Evolutionary conservation across 129 eudicot genomes (phyloP).

Genomic region (Artemisia tridentata): DNA sequence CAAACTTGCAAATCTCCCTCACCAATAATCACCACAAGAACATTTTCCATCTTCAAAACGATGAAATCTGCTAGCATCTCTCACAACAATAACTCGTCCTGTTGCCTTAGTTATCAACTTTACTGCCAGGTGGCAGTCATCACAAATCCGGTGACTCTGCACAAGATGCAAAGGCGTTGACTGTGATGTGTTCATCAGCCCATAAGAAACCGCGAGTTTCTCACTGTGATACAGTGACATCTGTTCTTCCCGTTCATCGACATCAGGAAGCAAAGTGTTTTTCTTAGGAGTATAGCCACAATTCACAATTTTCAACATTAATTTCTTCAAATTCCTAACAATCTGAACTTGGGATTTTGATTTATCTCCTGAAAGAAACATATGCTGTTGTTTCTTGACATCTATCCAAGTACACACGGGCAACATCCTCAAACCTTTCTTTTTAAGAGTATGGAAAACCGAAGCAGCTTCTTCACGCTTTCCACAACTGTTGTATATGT

Average conservation of each 20-base stretch:
- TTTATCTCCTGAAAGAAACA: conserved; percentile 58
- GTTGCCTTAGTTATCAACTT: conserved; percentile 59
- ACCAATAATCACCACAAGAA: conserved; percentile 97
- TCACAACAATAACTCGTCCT: conserved; percentile 54
- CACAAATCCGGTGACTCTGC: conserved; percentile 84
- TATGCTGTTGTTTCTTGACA: conserved; percentile 62
- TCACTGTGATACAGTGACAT: conserved; percentile 67
- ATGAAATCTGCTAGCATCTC: conserved; percentile 91
- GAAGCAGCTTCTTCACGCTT: conserved; percentile 69
- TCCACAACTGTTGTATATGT: conserved; percentile 59
- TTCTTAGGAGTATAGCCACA: conserved; percentile 58
- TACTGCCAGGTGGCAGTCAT: conserved; percentile 68
- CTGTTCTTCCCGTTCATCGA: conserved; percentile 62
- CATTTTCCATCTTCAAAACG: conserved; percentile 64
- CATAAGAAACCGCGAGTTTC: conserved; percentile 73
- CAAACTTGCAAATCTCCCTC: conserved; percentile 26
- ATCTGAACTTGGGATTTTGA: conserved; percentile 45
- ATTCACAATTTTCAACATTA: conserved; percentile 42
- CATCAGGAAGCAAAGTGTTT: conserved; percentile 75
- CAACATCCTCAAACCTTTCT: conserved; percentile 63
- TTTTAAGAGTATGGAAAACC: conserved; percentile 50
- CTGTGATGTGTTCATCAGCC: conserved; percentile 50
- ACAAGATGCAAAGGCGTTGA: conserved; percentile 66
- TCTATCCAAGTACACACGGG: conserved; percentile 86
- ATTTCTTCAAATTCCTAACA: conserved; percentile 44